Percentiles rank a stretch among this genome's conserved stretches.
These are phyloP conservation scores for Chaetothyriales sp. DNA, from an alignment of 2,329 filamentous ascomycete species.

Conservation along the genomic window DNA sequence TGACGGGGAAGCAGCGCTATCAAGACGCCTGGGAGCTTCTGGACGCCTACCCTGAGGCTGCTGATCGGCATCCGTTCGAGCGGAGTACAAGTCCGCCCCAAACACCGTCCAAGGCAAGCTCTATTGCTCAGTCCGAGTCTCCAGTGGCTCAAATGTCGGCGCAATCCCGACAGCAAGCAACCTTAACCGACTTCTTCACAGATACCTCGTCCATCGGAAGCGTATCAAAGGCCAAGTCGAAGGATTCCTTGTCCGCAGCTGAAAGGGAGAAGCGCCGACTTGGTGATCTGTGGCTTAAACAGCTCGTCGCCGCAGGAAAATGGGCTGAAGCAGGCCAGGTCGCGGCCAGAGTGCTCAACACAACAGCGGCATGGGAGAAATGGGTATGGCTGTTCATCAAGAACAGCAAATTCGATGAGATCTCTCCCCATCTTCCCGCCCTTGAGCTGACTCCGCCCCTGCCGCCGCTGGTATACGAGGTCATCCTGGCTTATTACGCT, in stretches of 20 bases:
- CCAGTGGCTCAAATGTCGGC: slow-evolving; percentile 20
- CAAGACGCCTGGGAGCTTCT: slow-evolving; percentile 78
- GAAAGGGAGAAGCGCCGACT: slow-evolving; percentile 82
- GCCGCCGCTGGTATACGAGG: slow-evolving; percentile 70
- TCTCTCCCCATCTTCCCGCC: slow-evolving; percentile 67
- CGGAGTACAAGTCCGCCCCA: slow-evolving; percentile 24
- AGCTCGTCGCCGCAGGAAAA: slow-evolving; percentile 57
- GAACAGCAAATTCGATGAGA: slow-evolving; percentile 74
- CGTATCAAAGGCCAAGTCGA: slow-evolving; percentile 30
- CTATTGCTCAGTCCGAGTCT: slow-evolving; percentile 11
- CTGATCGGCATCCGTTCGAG: slow-evolving; percentile 26
- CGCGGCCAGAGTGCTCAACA: slow-evolving; percentile 68
- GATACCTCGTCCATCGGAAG: slow-evolving; percentile 54
- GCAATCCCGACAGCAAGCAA: slow-evolving; percentile 25
- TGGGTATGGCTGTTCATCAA: slow-evolving; percentile 90
- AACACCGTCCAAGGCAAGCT: slow-evolving; percentile 24
- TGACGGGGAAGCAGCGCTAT: slow-evolving; percentile 67
- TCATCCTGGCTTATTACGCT: slow-evolving; percentile 79
- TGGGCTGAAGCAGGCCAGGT: slow-evolving; percentile 68
- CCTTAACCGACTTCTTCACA: slow-evolving; percentile 51
- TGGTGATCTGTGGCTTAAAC: slow-evolving; percentile 84
- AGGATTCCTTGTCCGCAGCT: slow-evolving; percentile 42
- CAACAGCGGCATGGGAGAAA: slow-evolving; percentile 75
- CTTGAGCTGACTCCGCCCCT: slow-evolving; percentile 64
- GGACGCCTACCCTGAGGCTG: slow-evolving; percentile 67